Evolutionary conservation across 164 flowering plant genomes (phyloP).

Genomic region (Piper betle): DNA sequence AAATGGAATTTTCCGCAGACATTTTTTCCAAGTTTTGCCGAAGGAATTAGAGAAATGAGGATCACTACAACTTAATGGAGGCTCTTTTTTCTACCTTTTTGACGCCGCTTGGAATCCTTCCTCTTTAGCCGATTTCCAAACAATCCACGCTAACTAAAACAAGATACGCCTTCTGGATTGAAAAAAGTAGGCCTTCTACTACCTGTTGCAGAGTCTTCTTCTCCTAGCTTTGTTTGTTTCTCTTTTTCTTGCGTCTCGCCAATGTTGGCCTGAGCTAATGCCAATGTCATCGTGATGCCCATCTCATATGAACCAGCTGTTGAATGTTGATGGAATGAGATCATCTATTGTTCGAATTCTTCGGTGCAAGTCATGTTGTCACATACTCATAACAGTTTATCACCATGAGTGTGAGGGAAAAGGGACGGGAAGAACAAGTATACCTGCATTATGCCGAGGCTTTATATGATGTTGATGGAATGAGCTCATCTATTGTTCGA

Average conservation of each 20-base stretch:
- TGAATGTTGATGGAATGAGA: not conserved
- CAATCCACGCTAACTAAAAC: slow-evolving; percentile 8
- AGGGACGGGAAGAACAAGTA: too few species aligned
- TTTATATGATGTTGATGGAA: too few species aligned
- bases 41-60: too few species aligned
- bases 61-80: not conserved
- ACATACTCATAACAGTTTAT: too few species aligned
- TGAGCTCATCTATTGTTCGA: not conserved
- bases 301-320: not conserved
- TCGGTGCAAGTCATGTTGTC: too few species aligned
- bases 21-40: too few species aligned
- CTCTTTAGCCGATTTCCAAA: not conserved
- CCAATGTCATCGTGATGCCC: not conserved
- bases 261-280: not conserved
- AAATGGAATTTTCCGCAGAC: too few species aligned
- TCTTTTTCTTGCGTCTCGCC: not conserved
- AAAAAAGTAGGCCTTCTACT: slow-evolving; percentile 3
- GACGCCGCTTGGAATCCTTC: slow-evolving; percentile 9
- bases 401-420: too few species aligned
- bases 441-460: too few species aligned
- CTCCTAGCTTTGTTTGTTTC: not conserved
- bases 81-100: slow-evolving; percentile 4
- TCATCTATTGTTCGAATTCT: not conserved
- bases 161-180: slow-evolving; percentile 13
- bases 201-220: not conserved